Percentiles rank a stretch among this genome's conserved stretches.
These are phyloP conservation scores for Panaeolus cyanescens DNA, from an alignment of 768 basidiomycete genomes.

Conservation along the genomic window DNA sequence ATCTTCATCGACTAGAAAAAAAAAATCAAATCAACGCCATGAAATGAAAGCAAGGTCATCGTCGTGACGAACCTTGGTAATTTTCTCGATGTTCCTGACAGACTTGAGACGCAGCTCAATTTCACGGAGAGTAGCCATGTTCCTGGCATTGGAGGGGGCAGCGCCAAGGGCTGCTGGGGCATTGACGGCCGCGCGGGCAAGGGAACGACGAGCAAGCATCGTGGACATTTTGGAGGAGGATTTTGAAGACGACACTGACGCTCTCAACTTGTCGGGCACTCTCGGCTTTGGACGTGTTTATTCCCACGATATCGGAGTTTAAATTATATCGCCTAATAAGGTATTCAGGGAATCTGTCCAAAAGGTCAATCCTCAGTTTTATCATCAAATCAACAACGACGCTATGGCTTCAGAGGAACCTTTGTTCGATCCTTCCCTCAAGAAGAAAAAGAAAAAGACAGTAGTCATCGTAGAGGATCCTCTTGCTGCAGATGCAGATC, in stretches of 20 bases:
- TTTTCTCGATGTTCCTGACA: constrained; percentile 98
- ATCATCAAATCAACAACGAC: not conserved
- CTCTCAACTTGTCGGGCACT: constrained; percentile 35
- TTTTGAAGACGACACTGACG: constrained; percentile 27
- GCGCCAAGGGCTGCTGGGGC: constrained; percentile 38
- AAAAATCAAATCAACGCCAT: too few species aligned
- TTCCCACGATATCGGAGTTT: constrained; percentile 30
- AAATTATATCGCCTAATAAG: not conserved
- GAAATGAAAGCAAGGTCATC: constrained; percentile 12
- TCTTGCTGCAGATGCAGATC: constrained; percentile 79
- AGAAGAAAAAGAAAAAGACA: constrained; percentile 86
- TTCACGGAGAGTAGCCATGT: constrained; percentile 97
- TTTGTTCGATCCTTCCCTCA: constrained; percentile 80
- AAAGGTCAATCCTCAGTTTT: not conserved
- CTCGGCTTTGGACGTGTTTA: constrained; percentile 36
- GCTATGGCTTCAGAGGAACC: constrained; percentile 71
- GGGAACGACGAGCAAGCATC: constrained; percentile 51
- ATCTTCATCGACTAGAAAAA: constrained; percentile 90
- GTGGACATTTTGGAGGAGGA: constrained; percentile 25
- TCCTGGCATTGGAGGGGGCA: constrained; percentile 61
- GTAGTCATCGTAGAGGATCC: constrained; percentile 88
- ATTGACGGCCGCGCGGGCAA: constrained; percentile 37
- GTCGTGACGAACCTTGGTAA: constrained; percentile 78
- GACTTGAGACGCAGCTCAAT: constrained; percentile 96
- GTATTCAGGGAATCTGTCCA: not conserved